Evolutionary conservation across 2,329 filamentous ascomycete species (phyloP).

Genomic region (Teratosphaeria nubilosa): DNA sequence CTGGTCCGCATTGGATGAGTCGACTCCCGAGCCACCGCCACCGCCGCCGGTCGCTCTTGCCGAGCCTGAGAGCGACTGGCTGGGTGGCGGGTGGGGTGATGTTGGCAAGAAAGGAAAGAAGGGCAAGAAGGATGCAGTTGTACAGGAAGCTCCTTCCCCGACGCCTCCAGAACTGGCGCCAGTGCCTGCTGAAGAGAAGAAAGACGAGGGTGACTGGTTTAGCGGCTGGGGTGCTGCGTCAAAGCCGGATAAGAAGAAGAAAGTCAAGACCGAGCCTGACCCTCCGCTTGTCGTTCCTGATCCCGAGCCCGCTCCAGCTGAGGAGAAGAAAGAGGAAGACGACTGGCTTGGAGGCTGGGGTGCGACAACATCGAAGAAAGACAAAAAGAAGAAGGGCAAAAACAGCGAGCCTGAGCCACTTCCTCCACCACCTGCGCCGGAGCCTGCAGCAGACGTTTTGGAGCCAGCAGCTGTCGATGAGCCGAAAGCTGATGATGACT

Average conservation of each 20-base stretch:
- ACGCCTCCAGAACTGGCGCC: slow-evolving; percentile 12
- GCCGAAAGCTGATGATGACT: slow-evolving; percentile 41
- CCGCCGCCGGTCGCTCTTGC: slow-evolving; percentile 16
- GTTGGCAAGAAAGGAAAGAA: slow-evolving; percentile 3
- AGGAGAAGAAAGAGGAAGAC: slow-evolving; percentile 27
- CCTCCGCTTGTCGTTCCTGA: slow-evolving; percentile 16
- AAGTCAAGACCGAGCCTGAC: slow-evolving; percentile 17
- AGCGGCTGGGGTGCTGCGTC: slow-evolving; percentile 38
- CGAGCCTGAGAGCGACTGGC: slow-evolving; percentile 14
- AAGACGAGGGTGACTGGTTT: slow-evolving; percentile 43
- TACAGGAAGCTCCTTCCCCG: slow-evolving; percentile 13
- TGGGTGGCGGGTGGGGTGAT: slow-evolving; percentile 16
- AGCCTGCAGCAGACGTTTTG: slow-evolving; percentile 11
- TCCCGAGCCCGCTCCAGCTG: slow-evolving; percentile 10
- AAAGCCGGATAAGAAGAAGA: slow-evolving; percentile 2
- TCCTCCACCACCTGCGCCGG: not conserved
- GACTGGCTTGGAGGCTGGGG: slow-evolving; percentile 40
- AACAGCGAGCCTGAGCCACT: slow-evolving; percentile 3
- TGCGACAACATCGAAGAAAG: slow-evolving; percentile 37
- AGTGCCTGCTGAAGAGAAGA: slow-evolving; percentile 11
- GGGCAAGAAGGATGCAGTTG: slow-evolving; percentile 3
- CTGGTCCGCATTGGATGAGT: slow-evolving; percentile 18
- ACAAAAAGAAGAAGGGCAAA: slow-evolving; percentile 27
- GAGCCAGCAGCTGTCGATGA: slow-evolving; percentile 41
- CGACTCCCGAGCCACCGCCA: slow-evolving; percentile 5